A percentile compares a stretch with the other conserved stretches of the same genome.
phyloP scores from a whole-genome alignment of 2,329 filamentous ascomycete species.

The Stagonosporopsis tanaceti region DNA sequence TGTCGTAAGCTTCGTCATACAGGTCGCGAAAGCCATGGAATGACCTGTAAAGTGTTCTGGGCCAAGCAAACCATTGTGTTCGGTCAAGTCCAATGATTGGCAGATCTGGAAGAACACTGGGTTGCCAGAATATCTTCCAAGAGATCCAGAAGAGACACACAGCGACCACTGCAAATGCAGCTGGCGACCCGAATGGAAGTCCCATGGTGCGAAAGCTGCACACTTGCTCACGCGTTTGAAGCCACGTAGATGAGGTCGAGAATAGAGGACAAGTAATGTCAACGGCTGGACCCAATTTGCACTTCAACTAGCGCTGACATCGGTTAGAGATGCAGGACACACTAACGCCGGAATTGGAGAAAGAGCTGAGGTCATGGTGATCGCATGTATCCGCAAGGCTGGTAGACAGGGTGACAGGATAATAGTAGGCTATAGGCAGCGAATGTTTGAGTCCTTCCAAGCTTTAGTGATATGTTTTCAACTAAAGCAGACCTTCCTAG shows the following conservation, averaged over 20 bases:
- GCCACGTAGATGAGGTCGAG: neutral
- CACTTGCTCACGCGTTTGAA: neutral
- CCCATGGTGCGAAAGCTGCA: neutral
- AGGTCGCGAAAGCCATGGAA: neutral
- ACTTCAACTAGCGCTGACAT: too few relatives aligned
- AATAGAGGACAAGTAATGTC: neutral
- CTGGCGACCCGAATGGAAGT: neutral
- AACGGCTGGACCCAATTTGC: neutral
- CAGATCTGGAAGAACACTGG: neutral
- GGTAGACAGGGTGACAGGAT: too few relatives aligned
- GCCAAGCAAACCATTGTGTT: conserved; percentile 6
- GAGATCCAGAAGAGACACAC: neutral
- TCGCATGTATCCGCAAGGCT: too few relatives aligned
- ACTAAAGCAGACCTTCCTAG: too few relatives aligned
- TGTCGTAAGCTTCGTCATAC: neutral
- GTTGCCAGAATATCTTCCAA: neutral
- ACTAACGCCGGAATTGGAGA: too few relatives aligned
- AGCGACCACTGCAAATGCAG: neutral
- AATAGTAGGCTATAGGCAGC: too few relatives aligned
- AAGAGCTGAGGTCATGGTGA: too few relatives aligned
- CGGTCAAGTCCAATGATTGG: conserved; percentile 2
- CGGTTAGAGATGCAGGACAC: too few relatives aligned
- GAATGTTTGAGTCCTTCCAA: too few relatives aligned
- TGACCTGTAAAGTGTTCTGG: neutral
- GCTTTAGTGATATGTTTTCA: too few relatives aligned